Conservation (phyloP, 495 filamentous ascomycete genomes). For the Aspergillus biplanus region DNA sequence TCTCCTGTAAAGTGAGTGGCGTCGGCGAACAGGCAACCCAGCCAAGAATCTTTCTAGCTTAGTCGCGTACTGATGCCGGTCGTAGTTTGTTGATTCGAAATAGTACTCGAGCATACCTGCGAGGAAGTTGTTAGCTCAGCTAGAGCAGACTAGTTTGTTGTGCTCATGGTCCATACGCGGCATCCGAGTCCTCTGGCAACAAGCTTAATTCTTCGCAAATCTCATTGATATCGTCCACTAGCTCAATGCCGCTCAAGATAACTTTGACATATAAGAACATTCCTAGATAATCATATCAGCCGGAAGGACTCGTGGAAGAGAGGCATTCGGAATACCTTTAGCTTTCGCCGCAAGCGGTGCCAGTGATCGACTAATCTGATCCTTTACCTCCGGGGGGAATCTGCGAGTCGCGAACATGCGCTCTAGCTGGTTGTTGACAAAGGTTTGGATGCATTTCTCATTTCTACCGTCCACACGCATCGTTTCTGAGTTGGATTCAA, state of each 20-base stretch:
- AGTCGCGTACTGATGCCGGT: neutral
- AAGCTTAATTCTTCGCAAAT: constrained; percentile 2
- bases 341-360: neutral
- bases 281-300: neutral
- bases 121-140: neutral
- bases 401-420: neutral
- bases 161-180: neutral
- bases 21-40: constrained; percentile 8
- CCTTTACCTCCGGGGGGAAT: neutral
- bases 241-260: neutral
- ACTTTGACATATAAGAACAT: constrained; percentile 11
- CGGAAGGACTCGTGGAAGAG: neutral
- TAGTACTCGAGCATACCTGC: neutral
- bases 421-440: neutral
- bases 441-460: neutral
- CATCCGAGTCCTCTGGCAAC: constrained; percentile 7
- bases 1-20: neutral
- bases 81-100: neutral
- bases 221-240: neutral
- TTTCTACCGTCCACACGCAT: constrained; percentile 4
- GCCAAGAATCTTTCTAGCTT: constrained; percentile 9
- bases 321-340: neutral
- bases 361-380: neutral
- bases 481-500: neutral
- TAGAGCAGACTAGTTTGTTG: neutral